These are phyloP conservation scores for Leishmania guyanensis DNA, from an alignment of 208 protist genomes.

Conservation along the genomic window DNA sequence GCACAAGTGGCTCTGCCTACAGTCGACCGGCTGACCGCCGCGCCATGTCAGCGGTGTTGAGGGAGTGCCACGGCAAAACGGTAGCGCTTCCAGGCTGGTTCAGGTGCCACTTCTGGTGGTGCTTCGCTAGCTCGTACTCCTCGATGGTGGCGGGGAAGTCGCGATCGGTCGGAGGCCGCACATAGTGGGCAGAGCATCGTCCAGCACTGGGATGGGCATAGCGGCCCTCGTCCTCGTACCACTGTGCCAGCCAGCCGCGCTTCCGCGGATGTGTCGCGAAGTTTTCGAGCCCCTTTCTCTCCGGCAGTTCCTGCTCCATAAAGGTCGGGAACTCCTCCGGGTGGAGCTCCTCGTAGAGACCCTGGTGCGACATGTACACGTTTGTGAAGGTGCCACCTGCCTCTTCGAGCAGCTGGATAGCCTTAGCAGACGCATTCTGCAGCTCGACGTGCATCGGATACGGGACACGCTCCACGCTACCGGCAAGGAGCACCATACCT, in stretches of 20 bases:
- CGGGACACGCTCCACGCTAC: constrained; percentile 63
- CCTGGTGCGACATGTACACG: constrained; percentile 91
- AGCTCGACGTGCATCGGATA: constrained; percentile 90
- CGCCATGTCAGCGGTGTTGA: constrained; percentile 75
- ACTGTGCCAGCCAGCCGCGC: constrained; percentile 85
- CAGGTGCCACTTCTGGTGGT: constrained; percentile 93
- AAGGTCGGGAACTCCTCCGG: constrained; percentile 88
- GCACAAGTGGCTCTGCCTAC: constrained; percentile 10
- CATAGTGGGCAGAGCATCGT: constrained; percentile 79
- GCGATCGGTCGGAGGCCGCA: constrained; percentile 69
- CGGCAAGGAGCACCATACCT: constrained; percentile 79
- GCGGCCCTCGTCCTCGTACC: constrained; percentile 89
- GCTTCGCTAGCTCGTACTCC: constrained; percentile 90
- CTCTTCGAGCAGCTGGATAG: constrained; percentile 87
- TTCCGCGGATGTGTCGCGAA: constrained; percentile 73
- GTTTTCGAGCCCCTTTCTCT: constrained; percentile 77
- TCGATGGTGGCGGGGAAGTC: constrained; percentile 89
- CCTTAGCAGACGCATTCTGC: constrained; percentile 81
- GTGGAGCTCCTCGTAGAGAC: constrained; percentile 87
- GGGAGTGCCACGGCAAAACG: constrained; percentile 85
- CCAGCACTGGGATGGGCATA: constrained; percentile 87
- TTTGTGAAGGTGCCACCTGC: constrained; percentile 87
- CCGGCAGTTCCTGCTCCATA: constrained; percentile 80
- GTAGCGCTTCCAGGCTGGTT: constrained; percentile 87
- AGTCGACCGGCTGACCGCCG: constrained; percentile 44